A percentile compares a stretch with the other conserved stretches of the same genome.
These are phyloP conservation scores for Colletotrichum tamarilloi DNA, from an alignment of 2,329 filamentous ascomycete genomes.

Conservation along the genomic window DNA sequence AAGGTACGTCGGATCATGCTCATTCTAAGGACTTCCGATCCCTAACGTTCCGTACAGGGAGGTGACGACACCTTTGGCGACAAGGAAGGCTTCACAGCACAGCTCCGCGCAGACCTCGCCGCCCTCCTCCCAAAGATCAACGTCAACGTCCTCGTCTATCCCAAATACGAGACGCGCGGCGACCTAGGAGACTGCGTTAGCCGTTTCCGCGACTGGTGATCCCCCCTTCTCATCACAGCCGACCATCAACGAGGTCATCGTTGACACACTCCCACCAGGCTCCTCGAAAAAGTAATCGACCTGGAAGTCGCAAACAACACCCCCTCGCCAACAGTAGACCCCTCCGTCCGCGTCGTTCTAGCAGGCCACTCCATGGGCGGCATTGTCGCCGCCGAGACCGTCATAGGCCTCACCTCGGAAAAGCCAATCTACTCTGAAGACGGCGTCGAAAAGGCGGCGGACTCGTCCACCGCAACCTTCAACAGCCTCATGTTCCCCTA, in stretches of 20 bases:
- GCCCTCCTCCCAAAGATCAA: constrained; percentile 75
- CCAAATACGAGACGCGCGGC: constrained; percentile 84
- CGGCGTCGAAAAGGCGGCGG: constrained; percentile 49
- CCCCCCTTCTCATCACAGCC: neutral
- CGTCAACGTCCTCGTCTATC: constrained; percentile 78
- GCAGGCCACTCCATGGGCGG: constrained; percentile 93
- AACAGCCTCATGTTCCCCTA: constrained; percentile 90
- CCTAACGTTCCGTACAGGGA: constrained; percentile 60
- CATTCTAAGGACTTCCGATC: constrained; percentile 3
- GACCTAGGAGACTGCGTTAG: constrained; percentile 78
- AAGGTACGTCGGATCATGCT: constrained; percentile 61
- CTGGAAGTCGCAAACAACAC: constrained; percentile 86
- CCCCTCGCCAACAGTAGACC: constrained; percentile 85
- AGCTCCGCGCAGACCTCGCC: constrained; percentile 73
- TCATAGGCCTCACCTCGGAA: constrained; percentile 76
- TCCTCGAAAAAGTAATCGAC: constrained; percentile 93
- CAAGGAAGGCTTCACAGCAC: constrained; percentile 74
- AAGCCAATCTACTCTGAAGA: constrained; percentile 62
- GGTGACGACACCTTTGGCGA: constrained; percentile 81
- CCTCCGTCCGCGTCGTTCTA: constrained; percentile 83
- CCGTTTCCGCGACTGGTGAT: constrained; percentile 80
- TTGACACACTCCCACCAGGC: constrained; percentile 59
- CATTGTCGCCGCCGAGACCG: constrained; percentile 91
- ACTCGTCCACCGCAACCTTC: constrained; percentile 47
- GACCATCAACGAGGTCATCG: neutral